Percentiles rank a stretch among this genome's conserved stretches.
phyloP scores from a whole-genome alignment of 805 yeast species.

The Lipomyces lipofer region DNA sequence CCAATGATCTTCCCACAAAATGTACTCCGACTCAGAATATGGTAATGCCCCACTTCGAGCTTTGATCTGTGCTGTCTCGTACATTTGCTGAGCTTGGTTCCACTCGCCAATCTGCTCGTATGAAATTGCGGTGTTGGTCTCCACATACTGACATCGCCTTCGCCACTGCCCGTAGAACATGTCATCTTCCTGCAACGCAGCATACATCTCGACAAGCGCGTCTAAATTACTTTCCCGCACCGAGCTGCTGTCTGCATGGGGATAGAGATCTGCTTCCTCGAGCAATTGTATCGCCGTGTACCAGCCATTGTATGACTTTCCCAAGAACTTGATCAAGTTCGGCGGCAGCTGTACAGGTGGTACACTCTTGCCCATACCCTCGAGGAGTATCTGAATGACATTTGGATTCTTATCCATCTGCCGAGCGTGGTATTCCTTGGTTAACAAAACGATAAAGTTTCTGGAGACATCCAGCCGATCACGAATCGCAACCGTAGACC shows the following conservation, averaged over 20 bases:
- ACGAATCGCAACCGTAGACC: constrained; percentile 68
- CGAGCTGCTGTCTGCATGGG: constrained; percentile 65
- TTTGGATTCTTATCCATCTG: constrained; percentile 86
- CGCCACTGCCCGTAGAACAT: constrained; percentile 99
- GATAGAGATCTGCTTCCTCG: constrained; percentile 64
- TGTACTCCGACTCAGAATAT: constrained; percentile 90
- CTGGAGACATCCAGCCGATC: constrained; percentile 85
- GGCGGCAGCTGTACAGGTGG: constrained; percentile 82
- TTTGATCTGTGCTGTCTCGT: constrained; percentile 94
- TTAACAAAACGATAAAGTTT: constrained; percentile 70
- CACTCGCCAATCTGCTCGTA: constrained; percentile 94
- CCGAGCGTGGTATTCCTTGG: constrained; percentile 90
- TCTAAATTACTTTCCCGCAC: constrained; percentile 85
- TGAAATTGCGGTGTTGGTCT: constrained; percentile 88
- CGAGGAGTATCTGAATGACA: constrained; percentile 79
- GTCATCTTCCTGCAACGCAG: constrained; percentile 87
- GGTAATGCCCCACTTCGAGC: constrained; percentile 95
- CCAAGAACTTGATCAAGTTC: constrained; percentile 84
- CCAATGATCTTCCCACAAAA: constrained; percentile 99
- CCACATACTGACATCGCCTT: constrained; percentile 89
- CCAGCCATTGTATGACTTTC: constrained; percentile 87
- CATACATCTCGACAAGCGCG: constrained; percentile 85
- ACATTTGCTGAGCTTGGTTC: constrained; percentile 90
- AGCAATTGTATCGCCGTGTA: constrained; percentile 80
- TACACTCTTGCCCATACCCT: constrained; percentile 69